Base-by-base conservation (phyloP, 169 alveolate genomes). In the Cyclospora cayetanensis region DNA sequence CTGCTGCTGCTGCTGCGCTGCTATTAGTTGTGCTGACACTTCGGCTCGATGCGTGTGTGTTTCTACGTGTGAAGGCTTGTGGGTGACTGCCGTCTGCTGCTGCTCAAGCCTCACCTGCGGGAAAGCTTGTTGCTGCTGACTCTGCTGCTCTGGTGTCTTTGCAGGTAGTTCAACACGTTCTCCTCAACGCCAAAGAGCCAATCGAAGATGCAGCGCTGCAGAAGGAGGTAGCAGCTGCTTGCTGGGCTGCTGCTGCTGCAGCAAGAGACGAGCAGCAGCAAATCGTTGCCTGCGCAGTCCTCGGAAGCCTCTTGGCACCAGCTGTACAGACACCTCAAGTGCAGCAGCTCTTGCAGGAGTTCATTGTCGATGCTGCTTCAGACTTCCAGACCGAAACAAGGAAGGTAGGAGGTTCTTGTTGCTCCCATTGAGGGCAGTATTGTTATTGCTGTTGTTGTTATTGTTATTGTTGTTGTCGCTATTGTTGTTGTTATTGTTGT, bases 1-100 rank as follows among this genome's bases (percentile, higher is more conserved):
- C 76, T 63, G 41, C 42, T 83, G 43, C 91, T 52, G 52, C 52
- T 83, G 42, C 68, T 70, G 43, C 91, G 46, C 80, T 55, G 43
- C 91, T 35, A 66, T 41, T 83, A 35, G 29, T 29, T 37, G 37
- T 77, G 35, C 53, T 55, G 50, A 22, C 29, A 4, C 27, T 4
- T 39, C 66, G 15, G 18, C 41, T 76, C 27, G 15, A 63, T 63
- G n/a, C n/a, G 43, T 29, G 43, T 68, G 43, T 29, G 5, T 34
- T 25, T 31, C 29, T 72, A 55, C 39, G 27, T 63, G 74, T 63
- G 74, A 5, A n/a, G 12, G 27, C 29, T 18, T 63, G 74, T 63
- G 74, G 11, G 27, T 63, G 22, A 18, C 63, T 72, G 50, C 55
- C 11, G 50, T 22, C 55, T 22, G 4, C 34, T 72, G 18, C 12